These are phyloP conservation scores for Monosporozyma siamensis DNA, from an alignment of 805 yeast species.

Conservation along the genomic window DNA sequence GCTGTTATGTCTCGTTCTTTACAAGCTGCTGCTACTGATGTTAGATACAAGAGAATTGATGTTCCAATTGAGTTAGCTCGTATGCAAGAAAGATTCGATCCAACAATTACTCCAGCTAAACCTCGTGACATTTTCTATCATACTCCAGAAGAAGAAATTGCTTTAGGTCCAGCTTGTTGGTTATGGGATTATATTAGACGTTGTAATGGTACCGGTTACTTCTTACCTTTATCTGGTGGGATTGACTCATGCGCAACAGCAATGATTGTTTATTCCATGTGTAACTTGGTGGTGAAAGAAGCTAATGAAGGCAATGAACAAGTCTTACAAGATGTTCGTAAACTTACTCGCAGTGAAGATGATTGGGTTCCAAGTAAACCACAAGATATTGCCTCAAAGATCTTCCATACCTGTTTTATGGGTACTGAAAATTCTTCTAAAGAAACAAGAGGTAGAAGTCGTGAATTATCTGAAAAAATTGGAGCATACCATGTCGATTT, in stretches of 20 bases:
- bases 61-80: conserved; percentile 64
- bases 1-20: conserved; percentile 62
- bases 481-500: conserved; percentile 88
- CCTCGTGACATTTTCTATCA: conserved; percentile 50
- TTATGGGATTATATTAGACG: conserved; percentile 95
- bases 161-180: conserved; percentile 99
- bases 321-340: conserved; percentile 68
- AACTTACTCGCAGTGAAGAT: conserved; percentile 47
- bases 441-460: conserved; percentile 81
- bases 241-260: conserved; percentile 98
- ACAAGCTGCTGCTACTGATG: conserved; percentile 42
- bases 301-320: conserved; percentile 57
- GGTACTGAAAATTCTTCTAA: conserved; percentile 87
- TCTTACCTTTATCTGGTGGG: conserved; percentile 92
- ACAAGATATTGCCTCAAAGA: conserved; percentile 59
- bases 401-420: conserved; percentile 91
- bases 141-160: conserved; percentile 90
- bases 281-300: conserved; percentile 70
- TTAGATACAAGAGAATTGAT: conserved; percentile 42
- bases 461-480: conserved; percentile 58
- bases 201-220: conserved; percentile 82
- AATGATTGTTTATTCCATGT: conserved; percentile 89
- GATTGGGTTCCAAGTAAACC: conserved; percentile 67
- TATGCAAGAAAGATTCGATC: conserved; percentile 47
- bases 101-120: conserved; percentile 49